Conservation (phyloP, 2,329 filamentous ascomycete genomes). For the Fragosphaeria purpurea region DNA sequence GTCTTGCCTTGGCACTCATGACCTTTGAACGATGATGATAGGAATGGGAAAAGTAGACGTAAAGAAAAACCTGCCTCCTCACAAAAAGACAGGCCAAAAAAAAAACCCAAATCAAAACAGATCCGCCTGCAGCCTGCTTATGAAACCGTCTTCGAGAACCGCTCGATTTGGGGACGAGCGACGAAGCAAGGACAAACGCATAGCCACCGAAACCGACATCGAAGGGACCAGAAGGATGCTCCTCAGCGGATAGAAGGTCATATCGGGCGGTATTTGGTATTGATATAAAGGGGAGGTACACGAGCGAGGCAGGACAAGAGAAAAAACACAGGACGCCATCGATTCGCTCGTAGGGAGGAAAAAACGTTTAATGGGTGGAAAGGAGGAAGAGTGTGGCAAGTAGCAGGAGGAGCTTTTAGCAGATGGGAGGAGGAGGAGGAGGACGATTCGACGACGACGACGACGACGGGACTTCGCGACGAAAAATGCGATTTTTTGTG, state of each 20-base stretch:
- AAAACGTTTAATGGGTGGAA: neutral
- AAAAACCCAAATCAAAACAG: too few relatives aligned
- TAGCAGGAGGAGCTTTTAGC: conserved; percentile 13
- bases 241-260: too few relatives aligned
- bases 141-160: conserved; percentile 25
- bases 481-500: neutral
- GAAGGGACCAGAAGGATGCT: conserved; percentile 12
- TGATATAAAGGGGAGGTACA: conserved; percentile 11
- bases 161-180: conserved; percentile 28
- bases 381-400: conserved; percentile 12
- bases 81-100: neutral
- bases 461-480: conserved; percentile 11
- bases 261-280: too few relatives aligned
- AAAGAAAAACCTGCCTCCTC: neutral
- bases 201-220: too few relatives aligned
- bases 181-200: too few relatives aligned
- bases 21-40: neutral
- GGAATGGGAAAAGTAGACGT: neutral
- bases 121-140: too few relatives aligned
- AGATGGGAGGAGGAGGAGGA: conserved; percentile 6
- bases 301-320: conserved; percentile 14
- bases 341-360: conserved; percentile 4
- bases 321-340: conserved; percentile 4
- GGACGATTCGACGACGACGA: conserved; percentile 11
- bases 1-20: too few relatives aligned